Evolutionary conservation across 306 rosid genomes (phyloP).

Genomic region (Begonia peltatifolia): DNA sequence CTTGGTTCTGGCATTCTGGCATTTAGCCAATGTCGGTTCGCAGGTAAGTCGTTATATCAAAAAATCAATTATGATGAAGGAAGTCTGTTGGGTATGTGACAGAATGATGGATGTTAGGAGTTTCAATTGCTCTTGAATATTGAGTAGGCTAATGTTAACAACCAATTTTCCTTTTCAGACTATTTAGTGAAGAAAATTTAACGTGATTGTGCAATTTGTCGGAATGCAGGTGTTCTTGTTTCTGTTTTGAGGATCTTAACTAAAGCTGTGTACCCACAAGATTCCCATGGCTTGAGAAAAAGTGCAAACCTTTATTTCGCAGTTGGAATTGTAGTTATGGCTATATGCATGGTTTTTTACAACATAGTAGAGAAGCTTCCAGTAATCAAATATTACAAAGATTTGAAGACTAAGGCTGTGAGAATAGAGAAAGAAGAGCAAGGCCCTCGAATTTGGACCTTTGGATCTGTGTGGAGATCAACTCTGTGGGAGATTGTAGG

Average conservation of each 20-base stretch:
- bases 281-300: constrained; percentile 45
- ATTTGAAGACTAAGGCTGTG: constrained; percentile 45
- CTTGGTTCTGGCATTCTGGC: no score
- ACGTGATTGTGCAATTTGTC: no score
- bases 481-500: constrained; percentile 45
- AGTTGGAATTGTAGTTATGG: constrained; percentile 51
- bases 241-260: constrained; percentile 61
- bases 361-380: constrained; percentile 65
- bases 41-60: no score
- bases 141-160: no score
- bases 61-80: no score
- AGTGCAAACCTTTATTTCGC: constrained; percentile 78
- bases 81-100: no score
- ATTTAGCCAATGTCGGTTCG: no score
- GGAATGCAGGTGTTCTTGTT: constrained; percentile 60
- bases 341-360: constrained; percentile 46
- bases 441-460: constrained; percentile 18
- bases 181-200: no score
- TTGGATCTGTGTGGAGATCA: constrained; percentile 39
- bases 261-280: constrained; percentile 70
- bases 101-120: no score
- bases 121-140: no score
- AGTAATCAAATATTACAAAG: constrained; percentile 55
- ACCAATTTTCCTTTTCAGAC: no score
- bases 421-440: constrained; percentile 32